A percentile compares a stretch with the other conserved stretches of the same genome.
Evolutionary conservation across 1,284 basidiomycete species (phyloP).

Genomic region (Leccinum fuscescens): DNA sequence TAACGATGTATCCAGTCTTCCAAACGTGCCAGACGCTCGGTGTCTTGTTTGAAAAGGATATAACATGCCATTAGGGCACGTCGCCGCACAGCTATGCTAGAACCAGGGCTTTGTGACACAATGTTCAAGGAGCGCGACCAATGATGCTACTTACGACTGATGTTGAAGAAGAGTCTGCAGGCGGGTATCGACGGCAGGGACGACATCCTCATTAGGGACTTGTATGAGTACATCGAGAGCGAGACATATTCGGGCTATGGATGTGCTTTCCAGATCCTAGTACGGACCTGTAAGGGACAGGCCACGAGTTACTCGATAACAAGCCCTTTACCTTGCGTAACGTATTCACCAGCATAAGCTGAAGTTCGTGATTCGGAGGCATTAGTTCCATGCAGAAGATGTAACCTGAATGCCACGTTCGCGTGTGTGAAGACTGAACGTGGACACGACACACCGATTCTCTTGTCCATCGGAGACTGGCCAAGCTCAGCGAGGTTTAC

Average conservation of each 20-base stretch:
- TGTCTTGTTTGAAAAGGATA: conserved; percentile 48
- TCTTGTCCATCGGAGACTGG: conserved; percentile 56
- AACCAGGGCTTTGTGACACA: conserved; percentile 9
- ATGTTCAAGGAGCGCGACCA: conserved; percentile 1
- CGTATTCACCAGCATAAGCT: conserved; percentile 81
- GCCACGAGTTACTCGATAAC: background rate
- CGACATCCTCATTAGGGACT: conserved; percentile 57
- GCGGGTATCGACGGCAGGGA: conserved; percentile 70
- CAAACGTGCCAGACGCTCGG: conserved; percentile 47
- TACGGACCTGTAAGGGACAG: conserved; percentile 1
- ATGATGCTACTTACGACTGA: conserved; percentile 63
- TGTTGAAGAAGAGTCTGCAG: conserved; percentile 64
- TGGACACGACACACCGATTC: conserved; percentile 51
- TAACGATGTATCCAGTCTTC: conserved; percentile 25
- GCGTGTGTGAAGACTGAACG: background rate
- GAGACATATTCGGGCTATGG: conserved; percentile 58
- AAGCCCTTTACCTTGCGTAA: conserved; percentile 61
- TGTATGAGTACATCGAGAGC: conserved; percentile 66
- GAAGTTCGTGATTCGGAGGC: conserved; percentile 62
- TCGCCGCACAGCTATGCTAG: conserved; percentile 57
- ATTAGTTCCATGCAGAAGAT: conserved; percentile 72
- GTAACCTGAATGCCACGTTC: conserved; percentile 51
- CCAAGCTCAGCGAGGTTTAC: conserved; percentile 71
- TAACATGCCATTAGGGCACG: conserved; percentile 59
- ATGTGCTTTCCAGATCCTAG: conserved; percentile 64